Evolutionary conservation across 192 early-diverging fungal species (phyloP).

Genomic region (Chytriomyces sp.): DNA sequence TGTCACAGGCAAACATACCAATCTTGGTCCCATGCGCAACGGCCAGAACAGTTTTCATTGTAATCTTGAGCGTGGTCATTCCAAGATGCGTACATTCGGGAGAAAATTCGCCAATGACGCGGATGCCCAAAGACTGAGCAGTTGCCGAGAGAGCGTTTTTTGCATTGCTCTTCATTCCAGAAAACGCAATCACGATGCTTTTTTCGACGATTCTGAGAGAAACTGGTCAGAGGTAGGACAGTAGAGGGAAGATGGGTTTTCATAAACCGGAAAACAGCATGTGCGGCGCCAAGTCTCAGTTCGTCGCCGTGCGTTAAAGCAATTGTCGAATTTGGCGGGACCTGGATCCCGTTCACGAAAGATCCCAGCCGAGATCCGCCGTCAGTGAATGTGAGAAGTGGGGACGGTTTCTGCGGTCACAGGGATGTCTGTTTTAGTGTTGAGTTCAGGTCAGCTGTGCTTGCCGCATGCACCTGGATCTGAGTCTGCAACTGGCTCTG

Average conservation of each 20-base stretch:
- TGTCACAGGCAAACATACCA: neutral
- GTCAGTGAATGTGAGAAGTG: conserved; percentile 1
- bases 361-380: conserved; percentile 22
- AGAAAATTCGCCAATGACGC: neutral
- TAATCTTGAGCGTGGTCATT: conserved; percentile 30
- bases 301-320: conserved; percentile 8
- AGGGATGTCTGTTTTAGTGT: neutral
- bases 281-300: conserved; percentile 1
- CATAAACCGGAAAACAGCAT: neutral
- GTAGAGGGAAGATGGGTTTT: neutral
- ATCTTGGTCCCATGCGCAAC: conserved; percentile 24
- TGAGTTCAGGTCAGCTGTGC: no score
- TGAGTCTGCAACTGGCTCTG: neutral
- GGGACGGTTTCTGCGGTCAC: neutral
- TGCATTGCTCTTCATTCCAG: conserved; percentile 5
- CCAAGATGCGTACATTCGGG: conserved; percentile 16
- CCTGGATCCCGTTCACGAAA: conserved; percentile 16
- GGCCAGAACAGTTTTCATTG: conserved; percentile 34
- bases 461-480: neutral
- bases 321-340: neutral
- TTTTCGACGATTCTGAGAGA: neutral
- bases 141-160: neutral
- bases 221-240: neutral
- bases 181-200: conserved; percentile 8
- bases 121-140: conserved; percentile 1